These are phyloP conservation scores for Penicillium fimorum DNA, from an alignment of 495 filamentous ascomycete genomes.

Conservation along the genomic window DNA sequence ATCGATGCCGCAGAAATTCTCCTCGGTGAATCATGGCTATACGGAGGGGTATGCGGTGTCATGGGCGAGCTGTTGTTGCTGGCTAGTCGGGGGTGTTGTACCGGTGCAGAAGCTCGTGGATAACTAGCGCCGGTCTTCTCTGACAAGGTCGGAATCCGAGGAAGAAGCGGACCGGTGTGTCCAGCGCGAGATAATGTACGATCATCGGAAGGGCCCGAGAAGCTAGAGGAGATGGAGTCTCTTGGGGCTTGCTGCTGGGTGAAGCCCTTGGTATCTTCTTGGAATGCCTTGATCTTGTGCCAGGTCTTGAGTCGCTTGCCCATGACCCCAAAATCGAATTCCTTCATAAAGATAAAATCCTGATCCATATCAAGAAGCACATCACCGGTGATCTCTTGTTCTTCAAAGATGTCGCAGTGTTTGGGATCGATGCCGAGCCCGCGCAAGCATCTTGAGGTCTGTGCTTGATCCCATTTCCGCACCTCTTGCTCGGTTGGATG, in stretches of 20 bases:
- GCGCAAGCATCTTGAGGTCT: constrained; percentile 84
- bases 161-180: constrained; percentile 51
- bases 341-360: constrained; percentile 86
- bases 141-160: constrained; percentile 58
- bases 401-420: constrained; percentile 90
- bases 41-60: constrained; percentile 34
- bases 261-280: constrained; percentile 69
- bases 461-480: constrained; percentile 67
- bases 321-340: constrained; percentile 90
- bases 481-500: constrained; percentile 63
- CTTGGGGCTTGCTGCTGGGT: constrained; percentile 24
- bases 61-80: constrained; percentile 37
- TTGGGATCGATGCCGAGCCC: constrained; percentile 73
- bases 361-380: constrained; percentile 94
- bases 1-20: constrained; percentile 79
- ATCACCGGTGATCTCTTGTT: constrained; percentile 94
- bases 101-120: constrained; percentile 28
- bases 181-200: constrained; percentile 37
- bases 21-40: constrained; percentile 54
- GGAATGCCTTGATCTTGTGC: constrained; percentile 86
- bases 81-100: constrained; percentile 36
- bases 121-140: constrained; percentile 37
- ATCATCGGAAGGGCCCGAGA: constrained; percentile 40
- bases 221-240: constrained; percentile 33
- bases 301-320: constrained; percentile 88